phyloP scores from a whole-genome alignment of 2,329 filamentous ascomycete species.

The Phaeosphaeriaceae sp. region DNA sequence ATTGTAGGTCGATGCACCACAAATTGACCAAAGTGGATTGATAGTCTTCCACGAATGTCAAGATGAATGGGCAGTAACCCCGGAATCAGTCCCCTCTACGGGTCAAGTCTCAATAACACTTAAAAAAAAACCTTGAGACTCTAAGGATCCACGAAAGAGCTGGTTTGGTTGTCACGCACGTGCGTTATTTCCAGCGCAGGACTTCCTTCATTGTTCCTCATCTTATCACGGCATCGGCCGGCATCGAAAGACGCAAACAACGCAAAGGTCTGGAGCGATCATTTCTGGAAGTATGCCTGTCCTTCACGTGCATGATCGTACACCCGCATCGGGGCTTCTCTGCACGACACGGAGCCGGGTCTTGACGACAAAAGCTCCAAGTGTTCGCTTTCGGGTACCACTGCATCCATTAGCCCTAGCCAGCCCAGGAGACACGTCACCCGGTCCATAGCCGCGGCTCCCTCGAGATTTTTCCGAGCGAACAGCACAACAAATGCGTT shows the following conservation, averaged over 20 bases:
- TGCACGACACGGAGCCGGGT: neutral
- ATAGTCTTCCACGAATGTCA: neutral
- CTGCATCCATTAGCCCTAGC: constrained; percentile 1
- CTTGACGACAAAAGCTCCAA: neutral
- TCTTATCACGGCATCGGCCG: neutral
- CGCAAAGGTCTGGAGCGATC: neutral
- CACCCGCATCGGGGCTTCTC: neutral
- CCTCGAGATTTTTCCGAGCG: constrained; percentile 5
- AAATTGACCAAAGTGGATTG: neutral
- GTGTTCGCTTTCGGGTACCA: neutral
- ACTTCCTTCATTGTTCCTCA: neutral
- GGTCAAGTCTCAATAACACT: neutral
- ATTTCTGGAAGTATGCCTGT: neutral
- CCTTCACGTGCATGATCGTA: neutral
- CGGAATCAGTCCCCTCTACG: neutral
- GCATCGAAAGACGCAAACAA: neutral
- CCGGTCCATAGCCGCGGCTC: neutral
- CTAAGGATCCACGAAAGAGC: neutral
- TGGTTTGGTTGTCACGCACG: neutral
- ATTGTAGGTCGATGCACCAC: neutral
- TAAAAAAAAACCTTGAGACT: neutral
- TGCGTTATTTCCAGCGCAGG: neutral
- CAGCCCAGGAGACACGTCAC: neutral
- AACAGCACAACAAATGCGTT: constrained; percentile 39
- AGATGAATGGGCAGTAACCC: neutral